These are phyloP conservation scores for Populus tomentosa DNA, from an alignment of 441 rosid species.

Conservation along the genomic window DNA sequence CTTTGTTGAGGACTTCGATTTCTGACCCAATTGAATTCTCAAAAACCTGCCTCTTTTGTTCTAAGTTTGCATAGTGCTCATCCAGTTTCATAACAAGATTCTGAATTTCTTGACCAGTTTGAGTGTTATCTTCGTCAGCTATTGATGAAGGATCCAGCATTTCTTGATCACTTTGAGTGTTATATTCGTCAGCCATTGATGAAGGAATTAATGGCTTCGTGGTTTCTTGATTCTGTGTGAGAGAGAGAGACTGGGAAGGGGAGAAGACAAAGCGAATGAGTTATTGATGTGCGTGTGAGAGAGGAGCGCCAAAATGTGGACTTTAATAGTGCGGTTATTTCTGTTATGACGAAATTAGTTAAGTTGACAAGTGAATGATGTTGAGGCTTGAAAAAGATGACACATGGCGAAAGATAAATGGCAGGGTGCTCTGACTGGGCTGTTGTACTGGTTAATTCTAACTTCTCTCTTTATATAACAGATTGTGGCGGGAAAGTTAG, in stretches of 20 bases:
- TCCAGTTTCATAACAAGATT: no score
- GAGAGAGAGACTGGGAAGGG: neutral
- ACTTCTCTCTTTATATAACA: neutral
- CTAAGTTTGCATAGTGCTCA: no score
- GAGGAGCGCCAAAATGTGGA: neutral
- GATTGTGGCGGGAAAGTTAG: neutral
- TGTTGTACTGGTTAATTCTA: neutral
- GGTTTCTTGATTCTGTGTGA: neutral
- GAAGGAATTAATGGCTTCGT: no score
- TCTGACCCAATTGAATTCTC: no score
- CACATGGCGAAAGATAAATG: neutral
- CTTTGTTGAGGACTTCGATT: no score
- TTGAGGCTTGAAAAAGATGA: neutral
- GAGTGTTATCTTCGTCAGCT: no score
- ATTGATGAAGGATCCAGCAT: no score
- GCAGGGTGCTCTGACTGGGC: neutral
- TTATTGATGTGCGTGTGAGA: neutral
- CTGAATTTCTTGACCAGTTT: no score
- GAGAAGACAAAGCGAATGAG: neutral
- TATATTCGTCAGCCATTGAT: no score
- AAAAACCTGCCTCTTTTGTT: no score
- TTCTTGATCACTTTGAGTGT: no score
- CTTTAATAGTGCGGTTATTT: neutral
- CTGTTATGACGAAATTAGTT: neutral
- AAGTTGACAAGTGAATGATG: neutral